A percentile compares a stretch with the other conserved stretches of the same genome.
Conservation (phyloP, 2,329 filamentous ascomycete species). For the Colletotrichum cordylinicola region DNA sequence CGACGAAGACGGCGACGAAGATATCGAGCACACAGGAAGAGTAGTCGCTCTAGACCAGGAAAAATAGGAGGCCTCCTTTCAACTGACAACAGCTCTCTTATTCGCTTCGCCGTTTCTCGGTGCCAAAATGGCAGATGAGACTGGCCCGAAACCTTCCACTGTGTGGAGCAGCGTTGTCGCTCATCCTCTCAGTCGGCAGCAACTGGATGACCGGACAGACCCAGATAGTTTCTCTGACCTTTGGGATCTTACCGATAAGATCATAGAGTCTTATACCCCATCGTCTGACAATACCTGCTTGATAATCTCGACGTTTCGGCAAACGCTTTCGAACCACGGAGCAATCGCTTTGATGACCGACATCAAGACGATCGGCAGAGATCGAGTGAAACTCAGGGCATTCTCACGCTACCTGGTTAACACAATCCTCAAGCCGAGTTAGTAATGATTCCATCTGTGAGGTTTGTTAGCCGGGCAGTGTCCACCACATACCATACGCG, state of each 20-base stretch:
- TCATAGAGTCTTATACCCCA: background rate
- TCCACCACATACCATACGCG: background rate
- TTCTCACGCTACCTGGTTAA: background rate
- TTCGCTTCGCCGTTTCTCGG: no score
- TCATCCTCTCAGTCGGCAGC: background rate
- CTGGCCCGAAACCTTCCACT: background rate
- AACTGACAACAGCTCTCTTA: no score
- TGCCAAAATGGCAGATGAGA: background rate
- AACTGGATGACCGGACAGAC: background rate
- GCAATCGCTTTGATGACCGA: background rate
- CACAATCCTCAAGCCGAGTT: background rate
- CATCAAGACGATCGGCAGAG: background rate
- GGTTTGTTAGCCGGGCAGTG: background rate
- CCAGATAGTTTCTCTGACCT: background rate
- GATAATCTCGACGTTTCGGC: background rate
- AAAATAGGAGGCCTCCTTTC: no score
- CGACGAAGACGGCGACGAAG: background rate
- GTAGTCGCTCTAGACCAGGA: fast-evolving
- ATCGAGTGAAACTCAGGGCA: background rate
- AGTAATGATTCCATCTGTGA: background rate
- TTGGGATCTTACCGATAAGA: background rate
- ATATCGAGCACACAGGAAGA: background rate
- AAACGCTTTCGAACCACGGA: background rate
- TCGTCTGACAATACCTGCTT: background rate
- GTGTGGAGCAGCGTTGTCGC: background rate